A percentile compares a stretch with the other conserved stretches of the same genome.
Conservation (phyloP, 108 stramenopile species). For the Aurantiochytrium sp. region DNA sequence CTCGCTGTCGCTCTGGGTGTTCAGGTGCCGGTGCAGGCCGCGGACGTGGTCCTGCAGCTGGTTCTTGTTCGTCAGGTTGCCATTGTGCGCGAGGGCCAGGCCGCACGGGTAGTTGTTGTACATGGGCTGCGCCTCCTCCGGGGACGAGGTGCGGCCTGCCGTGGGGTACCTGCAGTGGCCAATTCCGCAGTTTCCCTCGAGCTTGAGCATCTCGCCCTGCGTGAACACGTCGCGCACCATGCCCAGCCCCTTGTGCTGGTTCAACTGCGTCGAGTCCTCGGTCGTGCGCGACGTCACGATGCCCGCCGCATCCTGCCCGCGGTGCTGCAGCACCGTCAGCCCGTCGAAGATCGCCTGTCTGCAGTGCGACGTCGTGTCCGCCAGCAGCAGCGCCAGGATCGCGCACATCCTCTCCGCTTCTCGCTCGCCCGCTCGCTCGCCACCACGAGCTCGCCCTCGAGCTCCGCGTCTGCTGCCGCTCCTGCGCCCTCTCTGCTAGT, state of each 20-base stretch:
- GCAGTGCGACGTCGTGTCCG: slow-evolving; percentile 38
- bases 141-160: background rate
- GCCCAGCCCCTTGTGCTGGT: slow-evolving; percentile 91
- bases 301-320: slow-evolving; percentile 99
- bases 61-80: slow-evolving; percentile 86
- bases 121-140: slow-evolving; percentile 64
- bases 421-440: too few relatives aligned
- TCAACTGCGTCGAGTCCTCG: slow-evolving; percentile 61
- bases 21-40: slow-evolving; percentile 64
- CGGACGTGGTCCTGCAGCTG: slow-evolving; percentile 38
- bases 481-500: too few relatives aligned
- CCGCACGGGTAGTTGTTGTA: slow-evolving; percentile 97
- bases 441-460: too few relatives aligned
- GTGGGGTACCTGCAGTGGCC: slow-evolving; percentile 95
- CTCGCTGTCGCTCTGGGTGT: slow-evolving; percentile 91
- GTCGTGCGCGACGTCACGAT: slow-evolving; percentile 65
- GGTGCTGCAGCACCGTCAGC: slow-evolving; percentile 94
- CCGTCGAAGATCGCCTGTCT: slow-evolving; percentile 70
- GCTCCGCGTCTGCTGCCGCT: too few relatives aligned
- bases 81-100: slow-evolving; percentile 94
- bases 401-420: slow-evolving; percentile 62
- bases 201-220: slow-evolving; percentile 79
- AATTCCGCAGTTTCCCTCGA: slow-evolving; percentile 80
- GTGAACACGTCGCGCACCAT: slow-evolving; percentile 93
- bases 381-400: slow-evolving; percentile 73